Base-by-base conservation (phyloP, 805 yeast species). In the Myxozyma neotropica region DNA sequence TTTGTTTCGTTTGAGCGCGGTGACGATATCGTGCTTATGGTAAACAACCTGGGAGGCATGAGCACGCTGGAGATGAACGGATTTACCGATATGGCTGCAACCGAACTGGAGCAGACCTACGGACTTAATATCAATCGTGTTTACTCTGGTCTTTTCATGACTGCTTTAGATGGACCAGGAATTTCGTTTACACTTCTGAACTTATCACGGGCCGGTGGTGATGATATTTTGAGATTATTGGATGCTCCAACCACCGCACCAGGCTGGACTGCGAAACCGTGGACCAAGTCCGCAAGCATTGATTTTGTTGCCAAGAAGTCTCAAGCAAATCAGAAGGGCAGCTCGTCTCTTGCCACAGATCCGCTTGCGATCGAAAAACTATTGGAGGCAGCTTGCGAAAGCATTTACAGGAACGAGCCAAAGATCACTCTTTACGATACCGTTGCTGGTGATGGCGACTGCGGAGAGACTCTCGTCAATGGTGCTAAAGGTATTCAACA, bases 381-480 rank as follows among this genome's bases (percentile, higher is more conserved):
- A 49, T 71, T 85, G 67, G 71, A 72, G 44, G 66, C 80, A 1
- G 84, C 81, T 38, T 85, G 88, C 56, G 76, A 81, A 52, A 71
- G 73, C 10, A 74, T 85, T 6, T 74, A 86, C 46, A 76, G 78
- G 33, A 80, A 81, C n/a, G 97, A 92, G 73, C 94, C 96, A 1
- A 82, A 84, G 67, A 86, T 92, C 69, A 92, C 97, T 0, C 81
- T 83, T 55, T 85, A 88, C 66, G 97, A 92, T 69, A 87, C 94
- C 1, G 78, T 84, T 65, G 96, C 93, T 1, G 97, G 97, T 58
- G 97, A 92, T 72, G 97, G 97, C 67, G 97, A 92, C 71, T 92
- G 97, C 75, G 97, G 97, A 36, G 94, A 89, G 27, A 42, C 45
- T 23, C 76, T 92, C 59, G 88, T 85, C 5, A 79, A 83, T 24